A percentile compares a stretch with the other conserved stretches of the same genome.
Conservation (phyloP, 2,329 filamentous ascomycete species). For the Chaetomium globosum region DNA sequence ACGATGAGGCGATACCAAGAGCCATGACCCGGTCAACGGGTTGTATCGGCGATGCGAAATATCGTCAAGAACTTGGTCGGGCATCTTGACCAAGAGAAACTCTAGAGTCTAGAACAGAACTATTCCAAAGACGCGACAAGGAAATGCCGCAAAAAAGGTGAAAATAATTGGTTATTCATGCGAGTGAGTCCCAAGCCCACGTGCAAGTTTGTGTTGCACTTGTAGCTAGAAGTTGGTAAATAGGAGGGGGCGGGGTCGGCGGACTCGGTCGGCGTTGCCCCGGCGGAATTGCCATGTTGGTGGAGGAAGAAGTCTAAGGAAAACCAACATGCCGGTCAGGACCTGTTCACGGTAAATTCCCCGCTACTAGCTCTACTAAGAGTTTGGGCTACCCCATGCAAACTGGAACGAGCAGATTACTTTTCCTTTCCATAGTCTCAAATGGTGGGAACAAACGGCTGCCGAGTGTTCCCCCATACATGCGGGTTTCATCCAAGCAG, state of each 20-base stretch:
- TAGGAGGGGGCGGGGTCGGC: conserved; percentile 9
- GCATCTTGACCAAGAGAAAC: conserved; percentile 55
- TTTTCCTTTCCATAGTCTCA: neutral
- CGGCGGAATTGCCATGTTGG: conserved; percentile 5
- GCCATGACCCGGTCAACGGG: conserved; percentile 83
- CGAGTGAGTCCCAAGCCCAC: neutral
- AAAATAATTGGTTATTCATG: conserved; percentile 14
- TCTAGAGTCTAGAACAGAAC: neutral
- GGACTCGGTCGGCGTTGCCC: conserved; percentile 14
- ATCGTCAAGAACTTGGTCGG: conserved; percentile 80
- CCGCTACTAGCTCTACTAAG: neutral
- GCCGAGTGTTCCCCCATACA: too few relatives aligned
- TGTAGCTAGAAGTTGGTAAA: neutral
- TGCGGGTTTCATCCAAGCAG: neutral
- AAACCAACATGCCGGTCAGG: neutral
- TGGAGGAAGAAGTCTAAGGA: neutral
- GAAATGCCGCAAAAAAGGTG: conserved; percentile 6
- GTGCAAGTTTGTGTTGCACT: conserved; percentile 6
- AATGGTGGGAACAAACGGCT: neutral
- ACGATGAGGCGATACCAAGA: conserved; percentile 92
- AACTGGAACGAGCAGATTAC: too few relatives aligned
- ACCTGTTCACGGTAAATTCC: neutral
- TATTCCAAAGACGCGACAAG: neutral
- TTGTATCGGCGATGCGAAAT: conserved; percentile 97
- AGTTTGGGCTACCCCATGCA: neutral